A percentile compares a stretch with the other conserved stretches of the same genome.
phyloP scores from a whole-genome alignment of 2,329 filamentous ascomycete genomes.

The Trichoderma breve region DNA sequence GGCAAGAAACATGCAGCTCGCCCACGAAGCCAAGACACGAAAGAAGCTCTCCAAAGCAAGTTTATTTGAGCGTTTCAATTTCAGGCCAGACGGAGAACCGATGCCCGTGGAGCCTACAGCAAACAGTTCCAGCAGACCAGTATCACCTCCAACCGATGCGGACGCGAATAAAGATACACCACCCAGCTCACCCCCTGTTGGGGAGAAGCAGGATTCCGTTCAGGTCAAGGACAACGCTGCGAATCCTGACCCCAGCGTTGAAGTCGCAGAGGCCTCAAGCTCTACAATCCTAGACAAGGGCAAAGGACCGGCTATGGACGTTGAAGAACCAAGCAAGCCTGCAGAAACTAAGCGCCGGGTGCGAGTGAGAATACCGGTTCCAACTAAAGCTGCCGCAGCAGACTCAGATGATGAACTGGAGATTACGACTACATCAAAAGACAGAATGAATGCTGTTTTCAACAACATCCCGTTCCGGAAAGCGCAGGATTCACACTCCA shows the following conservation, averaged over 20 bases:
- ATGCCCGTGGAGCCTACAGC: conserved; percentile 36
- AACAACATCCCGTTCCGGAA: conserved; percentile 64
- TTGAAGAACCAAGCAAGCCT: conserved; percentile 26
- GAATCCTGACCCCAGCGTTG: conserved; percentile 36
- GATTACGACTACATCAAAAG: conserved; percentile 51
- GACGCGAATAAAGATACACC: conserved; percentile 60
- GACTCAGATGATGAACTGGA: conserved; percentile 63
- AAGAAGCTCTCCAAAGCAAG: conserved; percentile 86
- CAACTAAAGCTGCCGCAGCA: conserved; percentile 39
- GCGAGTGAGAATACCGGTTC: conserved; percentile 48
- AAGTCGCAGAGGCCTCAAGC: conserved; percentile 35
- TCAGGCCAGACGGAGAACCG: conserved; percentile 46
- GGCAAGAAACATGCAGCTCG: conserved; percentile 83
- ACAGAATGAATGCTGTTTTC: conserved; percentile 63
- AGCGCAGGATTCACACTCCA: conserved; percentile 59
- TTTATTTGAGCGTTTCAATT: conserved; percentile 82
- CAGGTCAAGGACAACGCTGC: conserved; percentile 17
- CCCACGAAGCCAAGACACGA: conserved; percentile 84
- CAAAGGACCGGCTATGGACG: conserved; percentile 41
- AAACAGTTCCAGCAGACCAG: conserved; percentile 56
- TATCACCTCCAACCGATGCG: conserved; percentile 51
- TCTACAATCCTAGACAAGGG: conserved; percentile 51
- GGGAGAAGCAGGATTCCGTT: conserved; percentile 30
- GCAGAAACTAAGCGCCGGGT: conserved; percentile 45
- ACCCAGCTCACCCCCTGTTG: conserved; percentile 64